Evolutionary conservation across 805 yeast species (phyloP), one percentile per base, ranked within the genome.

Genomic region (Scheffersomyces amazonensis): DNA sequence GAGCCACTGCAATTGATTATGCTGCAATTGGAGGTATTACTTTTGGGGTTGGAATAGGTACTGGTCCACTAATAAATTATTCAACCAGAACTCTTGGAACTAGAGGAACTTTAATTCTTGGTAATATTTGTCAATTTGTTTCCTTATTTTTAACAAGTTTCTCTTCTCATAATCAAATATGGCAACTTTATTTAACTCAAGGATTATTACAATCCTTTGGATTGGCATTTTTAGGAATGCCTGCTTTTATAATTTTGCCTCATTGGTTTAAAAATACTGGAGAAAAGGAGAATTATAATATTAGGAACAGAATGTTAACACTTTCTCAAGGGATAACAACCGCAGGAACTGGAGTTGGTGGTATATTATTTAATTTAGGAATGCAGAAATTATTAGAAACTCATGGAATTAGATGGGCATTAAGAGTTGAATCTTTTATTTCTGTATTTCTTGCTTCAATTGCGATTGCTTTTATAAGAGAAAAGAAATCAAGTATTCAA

Each of bases 211-310:
- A 72, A 37, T 84, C 88, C 22, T 51, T 75, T 22, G 81, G 82
- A 2, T 55, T 79, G 47, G 78, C 87, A 0, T 54, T 78, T 12
- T 64, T 80, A 23, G 73, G 78, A 36, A 68, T 80, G 3, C 83
- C 91, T 1, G 80, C 77, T 4, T 61, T 78, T 16, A 70, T 79
- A 2, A 58, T 83, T 12, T 50, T 84, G 18, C 88, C 89, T 0
- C 86, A 79, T 38, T 84, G 86, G 83, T 85, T 85, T 54, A 58
- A 76, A 31, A n/a, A n/a, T n/a, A n/a, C n/a, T n/a, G 76, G 78
- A 0, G 48, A 66, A 4, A n/a, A n/a, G n/a, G n/a, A n/a, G n/a
- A 68, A 65, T 36, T 25, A 51, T 12, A 64, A 71, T 2, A 64
- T 77, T n/a, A 80, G 75, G 43, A 79, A 64, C 41, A 80, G 76